Percentiles rank a stretch among this genome's conserved stretches.
Conservation (phyloP, 1,284 basidiomycete species). For the Stygiomarasmius scandens region DNA sequence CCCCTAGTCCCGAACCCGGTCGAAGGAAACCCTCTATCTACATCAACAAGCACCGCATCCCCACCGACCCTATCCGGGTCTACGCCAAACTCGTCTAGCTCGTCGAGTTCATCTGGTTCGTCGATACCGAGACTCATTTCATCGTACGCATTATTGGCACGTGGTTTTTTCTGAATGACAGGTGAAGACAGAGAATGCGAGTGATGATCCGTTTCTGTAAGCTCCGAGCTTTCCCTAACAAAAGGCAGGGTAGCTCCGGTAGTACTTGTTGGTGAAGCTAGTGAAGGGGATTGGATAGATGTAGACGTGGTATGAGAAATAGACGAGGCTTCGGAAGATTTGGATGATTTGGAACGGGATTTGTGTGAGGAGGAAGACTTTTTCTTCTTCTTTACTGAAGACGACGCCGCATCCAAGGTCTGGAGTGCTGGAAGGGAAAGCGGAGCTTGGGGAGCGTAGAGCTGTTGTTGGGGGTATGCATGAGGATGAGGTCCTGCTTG, state of each 20-base stretch:
- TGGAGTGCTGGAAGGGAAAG: conserved; percentile 17
- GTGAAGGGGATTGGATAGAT: conserved; percentile 28
- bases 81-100: background rate
- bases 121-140: background rate
- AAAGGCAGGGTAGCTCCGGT: too few relatives aligned
- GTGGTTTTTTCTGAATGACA: background rate
- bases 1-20: background rate
- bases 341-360: conserved; percentile 28
- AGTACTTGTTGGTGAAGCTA: conserved; percentile 27
- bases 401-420: conserved; percentile 1
- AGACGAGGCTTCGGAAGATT: conserved; percentile 19
- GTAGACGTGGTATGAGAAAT: background rate
- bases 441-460: conserved; percentile 15
- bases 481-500: conserved; percentile 18
- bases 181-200: too few relatives aligned
- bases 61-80: background rate
- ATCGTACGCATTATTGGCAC: too few relatives aligned
- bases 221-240: too few relatives aligned
- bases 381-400: conserved; percentile 19
- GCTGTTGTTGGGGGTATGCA: conserved; percentile 11
- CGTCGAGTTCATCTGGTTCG: background rate
- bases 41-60: background rate
- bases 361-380: conserved; percentile 25
- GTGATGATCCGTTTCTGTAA: too few relatives aligned
- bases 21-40: background rate